These are phyloP conservation scores for Penicillium arizonense DNA, from an alignment of 495 filamentous ascomycete genomes.

Conservation along the genomic window DNA sequence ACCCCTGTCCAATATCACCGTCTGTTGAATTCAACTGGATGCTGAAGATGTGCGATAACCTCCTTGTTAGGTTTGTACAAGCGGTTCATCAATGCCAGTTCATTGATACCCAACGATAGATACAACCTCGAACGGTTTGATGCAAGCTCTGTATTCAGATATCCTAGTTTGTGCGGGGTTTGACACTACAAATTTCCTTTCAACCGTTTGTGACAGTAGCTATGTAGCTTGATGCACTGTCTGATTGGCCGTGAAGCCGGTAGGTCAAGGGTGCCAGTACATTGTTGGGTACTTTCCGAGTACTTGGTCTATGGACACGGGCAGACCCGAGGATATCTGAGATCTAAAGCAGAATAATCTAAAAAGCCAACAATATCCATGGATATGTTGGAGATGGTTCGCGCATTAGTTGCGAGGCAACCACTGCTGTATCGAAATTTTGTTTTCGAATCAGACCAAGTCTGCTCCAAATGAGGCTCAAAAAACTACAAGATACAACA, in stretches of 20 bases:
- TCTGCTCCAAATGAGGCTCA: slow-evolving; percentile 2
- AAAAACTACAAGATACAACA: not conserved
- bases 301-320: not conserved
- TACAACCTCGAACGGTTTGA: not conserved
- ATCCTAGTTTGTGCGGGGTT: too few relatives aligned
- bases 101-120: not conserved
- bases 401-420: slow-evolving; percentile 4
- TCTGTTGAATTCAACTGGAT: not conserved
- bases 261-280: not conserved
- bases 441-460: not conserved
- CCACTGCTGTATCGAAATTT: not conserved
- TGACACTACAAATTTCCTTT: too few relatives aligned
- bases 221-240: not conserved
- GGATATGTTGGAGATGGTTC: not conserved
- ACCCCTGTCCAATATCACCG: not conserved
- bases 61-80: not conserved
- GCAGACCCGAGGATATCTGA: not conserved
- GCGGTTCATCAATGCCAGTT: not conserved
- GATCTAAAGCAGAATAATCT: not conserved
- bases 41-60: not conserved
- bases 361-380: not conserved
- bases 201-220: not conserved
- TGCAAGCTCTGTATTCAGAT: not conserved
- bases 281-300: not conserved
- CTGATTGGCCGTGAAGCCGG: not conserved